Evolutionary conservation across 139 green algal species (phyloP).

Genomic region (Spirogloea muscicola): DNA sequence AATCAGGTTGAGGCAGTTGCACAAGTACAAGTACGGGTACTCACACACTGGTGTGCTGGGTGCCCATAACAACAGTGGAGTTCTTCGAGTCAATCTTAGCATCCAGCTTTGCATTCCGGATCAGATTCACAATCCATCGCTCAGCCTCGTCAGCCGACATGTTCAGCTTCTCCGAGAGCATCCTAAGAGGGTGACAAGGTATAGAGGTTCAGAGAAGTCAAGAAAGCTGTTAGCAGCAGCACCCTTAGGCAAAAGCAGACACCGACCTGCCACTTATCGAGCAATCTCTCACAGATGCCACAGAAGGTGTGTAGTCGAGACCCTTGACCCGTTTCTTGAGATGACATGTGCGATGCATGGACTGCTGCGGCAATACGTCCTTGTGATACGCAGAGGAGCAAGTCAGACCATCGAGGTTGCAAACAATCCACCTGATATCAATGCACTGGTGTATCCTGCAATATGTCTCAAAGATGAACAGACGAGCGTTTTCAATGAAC

Average conservation of each 20-base stretch:
- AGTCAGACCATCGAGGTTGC: background rate
- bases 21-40: slow-evolving; percentile 18
- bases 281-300: no score
- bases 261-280: no score
- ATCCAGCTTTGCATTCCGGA: slow-evolving; percentile 86
- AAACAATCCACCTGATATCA: slow-evolving; percentile 62
- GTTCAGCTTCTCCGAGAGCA: slow-evolving; percentile 79
- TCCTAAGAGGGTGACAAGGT: no score
- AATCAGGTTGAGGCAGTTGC: background rate
- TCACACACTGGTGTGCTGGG: slow-evolving; percentile 61
- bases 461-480: slow-evolving; percentile 98
- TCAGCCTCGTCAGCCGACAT: slow-evolving; percentile 68
- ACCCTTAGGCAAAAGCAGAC: no score
- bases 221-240: no score
- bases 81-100: slow-evolving; percentile 92
- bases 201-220: no score
- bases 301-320: no score
- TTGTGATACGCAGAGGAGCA: background rate
- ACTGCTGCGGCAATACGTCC: no score
- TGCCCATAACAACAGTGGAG: slow-evolving; percentile 92
- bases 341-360: no score
- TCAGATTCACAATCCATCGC: slow-evolving; percentile 90
- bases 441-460: slow-evolving; percentile 88
- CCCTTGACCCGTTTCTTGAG: no score
- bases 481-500: slow-evolving; percentile 89